A percentile compares a stretch with the other conserved stretches of the same genome.
Conservation (phyloP, 2,329 filamentous ascomycete species). For the Septoria petroselini region DNA sequence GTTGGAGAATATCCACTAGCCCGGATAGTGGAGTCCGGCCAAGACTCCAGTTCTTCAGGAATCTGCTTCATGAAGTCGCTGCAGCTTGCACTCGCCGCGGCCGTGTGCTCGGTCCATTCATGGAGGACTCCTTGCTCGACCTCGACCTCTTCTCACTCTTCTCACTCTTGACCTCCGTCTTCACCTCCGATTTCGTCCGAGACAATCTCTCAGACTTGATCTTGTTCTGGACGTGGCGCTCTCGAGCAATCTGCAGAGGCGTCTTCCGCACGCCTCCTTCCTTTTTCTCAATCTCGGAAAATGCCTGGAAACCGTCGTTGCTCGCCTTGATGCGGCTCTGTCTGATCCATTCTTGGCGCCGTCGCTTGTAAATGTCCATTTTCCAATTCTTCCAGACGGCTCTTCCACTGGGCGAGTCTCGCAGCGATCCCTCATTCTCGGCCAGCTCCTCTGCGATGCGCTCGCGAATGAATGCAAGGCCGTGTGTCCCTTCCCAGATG, state of each 20-base stretch:
- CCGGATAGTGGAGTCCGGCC: background rate
- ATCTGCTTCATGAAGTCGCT: slow-evolving; percentile 7
- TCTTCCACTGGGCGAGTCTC: slow-evolving; percentile 63
- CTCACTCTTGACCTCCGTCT: slow-evolving; percentile 22
- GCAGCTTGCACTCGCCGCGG: slow-evolving; percentile 11
- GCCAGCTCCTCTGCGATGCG: slow-evolving; percentile 62
- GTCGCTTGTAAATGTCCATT: slow-evolving; percentile 67
- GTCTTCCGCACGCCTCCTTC: slow-evolving; percentile 42
- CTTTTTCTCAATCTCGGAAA: slow-evolving; percentile 46
- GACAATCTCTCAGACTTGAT: slow-evolving; percentile 38
- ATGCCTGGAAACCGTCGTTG: slow-evolving; percentile 51
- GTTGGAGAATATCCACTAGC: slow-evolving; percentile 21
- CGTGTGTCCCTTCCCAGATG: slow-evolving; percentile 62
- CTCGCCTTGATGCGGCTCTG: slow-evolving; percentile 55
- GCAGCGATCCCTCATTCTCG: slow-evolving; percentile 56
- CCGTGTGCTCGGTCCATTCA: slow-evolving; percentile 8
- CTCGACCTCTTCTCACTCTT: slow-evolving; percentile 30
- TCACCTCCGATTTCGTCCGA: too few relatives aligned
- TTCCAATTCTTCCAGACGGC: slow-evolving; percentile 72
- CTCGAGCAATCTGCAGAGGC: slow-evolving; percentile 56
- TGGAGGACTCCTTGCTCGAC: slow-evolving; percentile 15
- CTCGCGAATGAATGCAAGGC: slow-evolving; percentile 65
- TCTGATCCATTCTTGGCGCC: slow-evolving; percentile 61
- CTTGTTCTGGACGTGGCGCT: slow-evolving; percentile 52
- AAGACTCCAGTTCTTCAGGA: too few relatives aligned